Conservation (phyloP, 1,284 basidiomycete genomes). For the Cutaneotrichosporon sp. region DNA sequence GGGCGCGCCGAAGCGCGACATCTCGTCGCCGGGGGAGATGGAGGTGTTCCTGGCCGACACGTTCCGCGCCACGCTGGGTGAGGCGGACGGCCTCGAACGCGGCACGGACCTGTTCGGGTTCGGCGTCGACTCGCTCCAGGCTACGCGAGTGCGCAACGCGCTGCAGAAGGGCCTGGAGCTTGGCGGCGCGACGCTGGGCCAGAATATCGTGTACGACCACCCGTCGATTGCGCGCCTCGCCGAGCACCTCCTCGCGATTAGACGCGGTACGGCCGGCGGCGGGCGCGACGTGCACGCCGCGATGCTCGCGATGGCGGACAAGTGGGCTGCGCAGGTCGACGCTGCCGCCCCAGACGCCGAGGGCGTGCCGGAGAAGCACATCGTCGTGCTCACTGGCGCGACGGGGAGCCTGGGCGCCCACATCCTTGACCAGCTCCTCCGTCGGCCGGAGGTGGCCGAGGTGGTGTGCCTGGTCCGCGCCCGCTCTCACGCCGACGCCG, state of each 20-base stretch:
- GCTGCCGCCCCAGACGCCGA: background rate
- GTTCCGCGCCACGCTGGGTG: constrained; percentile 51
- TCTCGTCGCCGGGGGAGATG: constrained; percentile 43
- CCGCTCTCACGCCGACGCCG: constrained; percentile 38
- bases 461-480: constrained; percentile 60
- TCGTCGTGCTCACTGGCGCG: constrained; percentile 60
- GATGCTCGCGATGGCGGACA: constrained; percentile 57
- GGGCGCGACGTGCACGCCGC: background rate
- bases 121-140: constrained; percentile 64
- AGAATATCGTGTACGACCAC: constrained; percentile 55
- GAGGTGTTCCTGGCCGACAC: constrained; percentile 54
- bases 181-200: constrained; percentile 47
- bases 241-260: constrained; percentile 39
- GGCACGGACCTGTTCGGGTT: constrained; percentile 47
- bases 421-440: constrained; percentile 57
- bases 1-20: constrained; percentile 50
- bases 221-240: constrained; percentile 44
- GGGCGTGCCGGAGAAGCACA: constrained; percentile 17
- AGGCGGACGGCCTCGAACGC: constrained; percentile 32
- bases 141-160: constrained; percentile 60
- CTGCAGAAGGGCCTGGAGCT: constrained; percentile 58
- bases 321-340: constrained; percentile 46
- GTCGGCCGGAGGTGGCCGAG: constrained; percentile 42
- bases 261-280: no score
- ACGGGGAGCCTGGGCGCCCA: constrained; percentile 66